Base-by-base conservation (phyloP, 192 early-diverging fungal species). In the Coemansia sp. region DNA sequence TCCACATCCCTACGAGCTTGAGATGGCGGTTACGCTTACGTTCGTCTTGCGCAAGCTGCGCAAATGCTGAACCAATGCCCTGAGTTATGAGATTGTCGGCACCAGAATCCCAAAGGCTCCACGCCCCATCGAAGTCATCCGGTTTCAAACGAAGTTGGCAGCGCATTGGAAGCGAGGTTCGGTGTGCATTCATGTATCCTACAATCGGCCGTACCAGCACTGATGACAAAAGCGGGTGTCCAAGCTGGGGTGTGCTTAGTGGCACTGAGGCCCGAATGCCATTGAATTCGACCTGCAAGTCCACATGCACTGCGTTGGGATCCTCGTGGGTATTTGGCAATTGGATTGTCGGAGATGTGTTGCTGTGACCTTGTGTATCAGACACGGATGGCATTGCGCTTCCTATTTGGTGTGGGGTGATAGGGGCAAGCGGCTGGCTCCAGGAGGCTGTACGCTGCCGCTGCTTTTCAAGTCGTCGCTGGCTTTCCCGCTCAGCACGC, bases 181-280 rank as follows among this genome's bases (percentile, higher is more conserved):
- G 88, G 68, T 95, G 91, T 4, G 92, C 88, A 72, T 98, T 98
- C 87, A 99, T 92, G 67, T 92, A 99, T 13, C 88, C 97, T 0
- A 98, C 94, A 46, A 98, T 86, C 1, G 97, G 96, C 6, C 97
- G 88, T 22, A 98, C 90, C 64, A 96, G 81, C 19, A 95, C 94
- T 19, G 88, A 88, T 63, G 83, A 91, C 56, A 97, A 70, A 56
- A 95, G 95, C 6, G 87, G 85, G 36, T 95, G 74, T 48, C 91
- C 88, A 45, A 86, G 84, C 16, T 86, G 85, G 10, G 84, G 65
- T 26, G 45, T 63, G 10, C 63, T 72, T 0, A 96, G 71, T 8
- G 97, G 97, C 1, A 98, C 91, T 5, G 88, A 88, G 0, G 97
- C 95, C 58, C 95, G 93, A 57, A 94, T 86, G 76, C 98, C 91